phyloP scores from a whole-genome alignment of 768 basidiomycete genomes.

The Tubosaeta brunneosetosa region DNA sequence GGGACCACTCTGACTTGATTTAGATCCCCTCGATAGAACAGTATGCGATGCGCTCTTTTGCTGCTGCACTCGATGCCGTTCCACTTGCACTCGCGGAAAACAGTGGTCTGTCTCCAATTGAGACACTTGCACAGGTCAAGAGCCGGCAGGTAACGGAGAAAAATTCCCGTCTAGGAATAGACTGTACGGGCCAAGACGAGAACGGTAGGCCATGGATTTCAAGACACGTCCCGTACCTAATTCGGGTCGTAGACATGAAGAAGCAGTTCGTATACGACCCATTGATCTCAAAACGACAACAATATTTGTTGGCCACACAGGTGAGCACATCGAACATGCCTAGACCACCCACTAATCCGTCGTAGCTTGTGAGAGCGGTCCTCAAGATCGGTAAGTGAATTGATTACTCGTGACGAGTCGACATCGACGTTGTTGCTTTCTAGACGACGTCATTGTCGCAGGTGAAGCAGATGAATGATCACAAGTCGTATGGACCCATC shows the following conservation, averaged over 20 bases:
- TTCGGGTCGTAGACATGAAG: conserved; percentile 76
- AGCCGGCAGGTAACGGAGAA: conserved; percentile 85
- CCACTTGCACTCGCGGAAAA: conserved; percentile 97
- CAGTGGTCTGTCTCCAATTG: conserved; percentile 93
- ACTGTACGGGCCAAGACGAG: conserved; percentile 80
- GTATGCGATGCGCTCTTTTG: conserved; percentile 99
- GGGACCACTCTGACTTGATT: not conserved
- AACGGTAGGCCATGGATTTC: conserved; percentile 56
- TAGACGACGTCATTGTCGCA: conserved; percentile 76
- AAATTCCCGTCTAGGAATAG: conserved; percentile 85
- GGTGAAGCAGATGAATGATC: conserved; percentile 64
- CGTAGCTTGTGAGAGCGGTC: conserved; percentile 75
- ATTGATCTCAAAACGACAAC: conserved; percentile 94
- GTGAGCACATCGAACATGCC: conserved; percentile 34
- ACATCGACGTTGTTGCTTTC: conserved; percentile 3
- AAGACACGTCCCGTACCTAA: not conserved
- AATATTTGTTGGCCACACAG: conserved; percentile 96
- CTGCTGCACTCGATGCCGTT: conserved; percentile 90
- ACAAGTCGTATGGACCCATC: conserved; percentile 3
- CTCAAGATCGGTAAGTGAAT: conserved; percentile 72
- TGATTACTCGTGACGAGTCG: not conserved
- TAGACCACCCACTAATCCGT: conserved; percentile 1
- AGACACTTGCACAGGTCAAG: conserved; percentile 94
- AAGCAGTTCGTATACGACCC: conserved; percentile 96
- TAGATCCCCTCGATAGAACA: conserved; percentile 97